Base-by-base conservation (phyloP, 305 asterid genomes). In the Fraxinus baroniana region DNA sequence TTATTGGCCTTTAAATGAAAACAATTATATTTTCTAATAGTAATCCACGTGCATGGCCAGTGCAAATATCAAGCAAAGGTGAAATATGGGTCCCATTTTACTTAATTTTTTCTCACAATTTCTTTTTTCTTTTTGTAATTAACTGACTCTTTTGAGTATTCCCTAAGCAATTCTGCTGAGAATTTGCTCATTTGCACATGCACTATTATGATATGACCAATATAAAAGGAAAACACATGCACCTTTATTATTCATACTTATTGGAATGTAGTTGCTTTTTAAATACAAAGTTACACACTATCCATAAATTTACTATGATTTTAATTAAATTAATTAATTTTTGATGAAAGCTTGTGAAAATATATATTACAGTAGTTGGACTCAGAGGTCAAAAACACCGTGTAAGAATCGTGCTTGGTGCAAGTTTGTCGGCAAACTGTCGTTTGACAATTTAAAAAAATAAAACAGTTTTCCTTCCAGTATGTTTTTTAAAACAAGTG, bases 141-240 rank as follows among this genome's bases (percentile, higher is more conserved):
- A 18, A 76, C 24, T 76, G 83, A 82, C 80, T n/a, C 52, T 79
- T 80, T 87, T 85, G 90, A 90, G 93, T 87, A 85, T 83, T 81
- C 68, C 68, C 82, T 82, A 90, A 89, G 90, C 89, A 87, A 87
- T 83, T 79, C 87, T 74, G 92, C 86, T 83, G 83, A 83, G 88
- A 84, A 83, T 82, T 86, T 87, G 87, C 88, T 83, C 78, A 83
- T 83, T 72, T 83, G 86, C 91, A 87, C 93, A 85, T 84, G 18
- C 57, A 46, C 57, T 46, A 13, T 13, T 13, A 46, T 46, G 57
- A 46, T 13, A 46, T 46, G 57, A 46, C 57, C 5, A 46, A 13
- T 46, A 46, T 46, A 44, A 12, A 44, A 24, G 55, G n/a, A 12
- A 44, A 44, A 44, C 55, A 12, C 55, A 44, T 44, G 89, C 81